phyloP scores from a whole-genome alignment of 2,329 filamentous ascomycete genomes.

The Hymenoscyphus salicellus region DNA sequence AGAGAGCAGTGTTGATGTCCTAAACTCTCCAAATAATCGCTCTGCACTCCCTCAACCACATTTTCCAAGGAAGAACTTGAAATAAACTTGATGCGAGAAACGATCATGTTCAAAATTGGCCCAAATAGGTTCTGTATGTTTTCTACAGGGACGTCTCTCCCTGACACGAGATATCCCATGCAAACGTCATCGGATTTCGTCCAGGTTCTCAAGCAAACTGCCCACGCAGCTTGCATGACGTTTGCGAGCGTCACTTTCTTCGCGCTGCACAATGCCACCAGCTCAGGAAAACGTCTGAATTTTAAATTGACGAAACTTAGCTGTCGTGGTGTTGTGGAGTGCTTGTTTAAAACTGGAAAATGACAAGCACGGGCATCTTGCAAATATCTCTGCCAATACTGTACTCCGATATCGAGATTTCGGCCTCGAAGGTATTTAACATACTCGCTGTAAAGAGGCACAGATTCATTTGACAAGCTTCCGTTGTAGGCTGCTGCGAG shows the following conservation, averaged over 20 bases:
- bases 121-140: slow-evolving; percentile 47
- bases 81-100: slow-evolving; percentile 28
- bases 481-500: slow-evolving; percentile 39
- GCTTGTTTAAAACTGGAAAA: slow-evolving; percentile 12
- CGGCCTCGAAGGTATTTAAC: slow-evolving; percentile 35
- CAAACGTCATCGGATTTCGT: slow-evolving; percentile 37
- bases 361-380: slow-evolving; percentile 7
- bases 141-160: slow-evolving; percentile 43
- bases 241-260: slow-evolving; percentile 10
- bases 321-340: neutral
- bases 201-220: slow-evolving; percentile 37
- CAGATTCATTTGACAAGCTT: slow-evolving; percentile 17
- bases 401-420: slow-evolving; percentile 19
- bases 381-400: slow-evolving; percentile 26
- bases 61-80: slow-evolving; percentile 29
- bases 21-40: slow-evolving; percentile 36
- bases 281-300: slow-evolving; percentile 3
- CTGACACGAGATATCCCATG: slow-evolving; percentile 42
- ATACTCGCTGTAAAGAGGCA: slow-evolving; percentile 39
- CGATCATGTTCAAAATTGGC: slow-evolving; percentile 43
- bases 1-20: slow-evolving; percentile 42
- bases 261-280: slow-evolving; percentile 8
- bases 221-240: slow-evolving; percentile 15
- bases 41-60: slow-evolving; percentile 31
- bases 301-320: neutral